A percentile compares a stretch with the other conserved stretches of the same genome.
Conservation (phyloP, 352 stramenopile genomes). For the Phytophthora cajani region DNA sequence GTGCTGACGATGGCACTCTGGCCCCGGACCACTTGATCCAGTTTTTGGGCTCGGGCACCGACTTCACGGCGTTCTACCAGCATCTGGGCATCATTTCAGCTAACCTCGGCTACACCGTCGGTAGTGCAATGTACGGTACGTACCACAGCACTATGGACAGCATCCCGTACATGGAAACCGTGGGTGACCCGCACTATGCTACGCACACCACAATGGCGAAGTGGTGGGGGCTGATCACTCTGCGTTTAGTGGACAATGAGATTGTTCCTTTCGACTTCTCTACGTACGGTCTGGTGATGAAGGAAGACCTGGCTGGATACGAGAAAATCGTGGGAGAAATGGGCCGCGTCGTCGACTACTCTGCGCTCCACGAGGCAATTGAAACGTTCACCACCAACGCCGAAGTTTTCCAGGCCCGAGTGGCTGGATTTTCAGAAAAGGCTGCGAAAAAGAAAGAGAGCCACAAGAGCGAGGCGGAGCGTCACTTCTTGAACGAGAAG, state of each 20-base stretch:
- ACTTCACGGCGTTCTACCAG: slow-evolving; percentile 88
- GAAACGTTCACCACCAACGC: slow-evolving; percentile 42
- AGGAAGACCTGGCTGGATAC: slow-evolving; percentile 44
- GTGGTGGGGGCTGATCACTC: slow-evolving; percentile 68
- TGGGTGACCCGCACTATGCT: slow-evolving; percentile 67
- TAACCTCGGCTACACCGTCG: slow-evolving; percentile 38
- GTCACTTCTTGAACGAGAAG: slow-evolving; percentile 37
- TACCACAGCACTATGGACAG: slow-evolving; percentile 92
- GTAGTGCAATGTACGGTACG: slow-evolving; percentile 54
- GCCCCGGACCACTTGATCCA: slow-evolving; percentile 59
- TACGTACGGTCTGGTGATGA: slow-evolving; percentile 71
- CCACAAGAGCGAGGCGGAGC: slow-evolving; percentile 15
- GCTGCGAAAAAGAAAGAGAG: slow-evolving; percentile 4
- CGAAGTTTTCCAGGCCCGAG: slow-evolving; percentile 30
- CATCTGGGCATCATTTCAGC: slow-evolving; percentile 84
- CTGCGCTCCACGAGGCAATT: slow-evolving; percentile 46
- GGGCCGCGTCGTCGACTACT: slow-evolving; percentile 39
- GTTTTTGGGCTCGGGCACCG: slow-evolving; percentile 67
- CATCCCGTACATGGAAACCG: slow-evolving; percentile 66
- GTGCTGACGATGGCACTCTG: slow-evolving; percentile 38
- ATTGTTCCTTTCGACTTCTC: slow-evolving; percentile 78
- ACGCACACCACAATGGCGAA: slow-evolving; percentile 57
- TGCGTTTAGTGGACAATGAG: slow-evolving; percentile 58
- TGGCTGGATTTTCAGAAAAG: slow-evolving; percentile 25
- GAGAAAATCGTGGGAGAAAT: slow-evolving; percentile 35